These are phyloP conservation scores for Candida chauliodis DNA, from an alignment of 805 yeast genomes.

Conservation along the genomic window DNA sequence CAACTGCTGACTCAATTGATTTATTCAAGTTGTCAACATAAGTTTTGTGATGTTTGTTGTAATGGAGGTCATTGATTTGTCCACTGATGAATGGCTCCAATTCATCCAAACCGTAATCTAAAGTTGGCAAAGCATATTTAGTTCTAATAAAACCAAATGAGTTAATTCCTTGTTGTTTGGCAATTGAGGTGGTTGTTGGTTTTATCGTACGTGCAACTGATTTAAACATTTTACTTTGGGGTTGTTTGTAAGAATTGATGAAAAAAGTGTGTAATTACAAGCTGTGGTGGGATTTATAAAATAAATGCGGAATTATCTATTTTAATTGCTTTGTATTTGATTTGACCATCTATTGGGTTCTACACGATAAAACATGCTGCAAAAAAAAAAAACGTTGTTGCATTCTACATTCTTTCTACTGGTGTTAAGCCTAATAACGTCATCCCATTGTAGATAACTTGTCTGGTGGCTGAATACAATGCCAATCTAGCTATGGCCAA, in stretches of 20 bases:
- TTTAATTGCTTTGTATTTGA: constrained; percentile 4
- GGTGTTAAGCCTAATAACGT: constrained; percentile 88
- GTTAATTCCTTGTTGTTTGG: neutral
- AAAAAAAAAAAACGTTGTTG: no score
- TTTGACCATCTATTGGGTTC: neutral
- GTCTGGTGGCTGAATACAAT: constrained; percentile 83
- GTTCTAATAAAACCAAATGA: constrained; percentile 18
- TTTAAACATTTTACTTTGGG: no score
- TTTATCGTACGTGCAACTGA: constrained; percentile 10
- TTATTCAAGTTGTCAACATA: constrained; percentile 46
- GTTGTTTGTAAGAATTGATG: no score
- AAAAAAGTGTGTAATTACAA: constrained; percentile 1
- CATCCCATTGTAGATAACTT: constrained; percentile 88
- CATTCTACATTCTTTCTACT: constrained; percentile 88
- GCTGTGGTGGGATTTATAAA: neutral
- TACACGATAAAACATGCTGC: constrained; percentile 1
- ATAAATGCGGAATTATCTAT: no score
- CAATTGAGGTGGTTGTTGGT: constrained; percentile 3
- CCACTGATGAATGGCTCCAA: constrained; percentile 47
- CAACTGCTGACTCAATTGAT: constrained; percentile 38
- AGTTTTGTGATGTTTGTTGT: constrained; percentile 49
- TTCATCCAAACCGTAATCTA: constrained; percentile 46
- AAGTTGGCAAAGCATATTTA: constrained; percentile 36
- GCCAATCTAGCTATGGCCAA: constrained; percentile 90
- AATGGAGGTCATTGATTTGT: constrained; percentile 45